Base-by-base conservation (phyloP, 495 filamentous ascomycete genomes). In the Talaromyces stipitatus region DNA sequence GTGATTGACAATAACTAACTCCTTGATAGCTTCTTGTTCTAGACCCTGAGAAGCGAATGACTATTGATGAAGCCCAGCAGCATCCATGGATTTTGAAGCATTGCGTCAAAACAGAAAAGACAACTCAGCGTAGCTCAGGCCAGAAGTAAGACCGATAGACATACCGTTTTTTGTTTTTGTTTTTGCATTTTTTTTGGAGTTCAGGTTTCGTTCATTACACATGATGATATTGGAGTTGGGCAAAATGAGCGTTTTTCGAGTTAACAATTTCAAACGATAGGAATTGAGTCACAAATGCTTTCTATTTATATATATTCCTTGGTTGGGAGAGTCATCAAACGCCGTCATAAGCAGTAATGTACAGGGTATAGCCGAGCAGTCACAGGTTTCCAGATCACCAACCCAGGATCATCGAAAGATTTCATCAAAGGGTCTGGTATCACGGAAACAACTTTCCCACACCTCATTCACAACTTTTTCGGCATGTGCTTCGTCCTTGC, bases 11-110 rank as follows among this genome's bases (percentile, higher is more conserved):
- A 41, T 30, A 1, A 33, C 46, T 43, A 12, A 61, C 32, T 29
- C 61, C 3, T 22, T 56, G 51, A 28, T 64, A 97, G 91, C 75
- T 98, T 33, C 82, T 98, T 53, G 90, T 97, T 20, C 81, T 97
- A 56, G 91, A 97, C 60, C 95, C 94, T 0, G 91, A 96, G 66
- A 95, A 96, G 78, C 79, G 94, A 28, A 88, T 98, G 43, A 81
- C 91, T 1, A 80, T 98, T 1, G 90, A 94, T 14, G 89, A 97
- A 32, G 88, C 97, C 50, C 85, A 90, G 69, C 82, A 79, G 41
- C 94, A 98, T 69, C 92, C 94, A 23, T 98, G 94, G 94, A 96
- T 98, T 60, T 65, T 96, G 61, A 98, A 96, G 79, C 90, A 98
- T 72, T 97, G 95, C 69, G 78, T 85, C 12, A 92, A 90, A 72